Evolutionary conservation across 2,329 filamentous ascomycete species (phyloP).

Genomic region (Ophiostoma pallidulum): DNA sequence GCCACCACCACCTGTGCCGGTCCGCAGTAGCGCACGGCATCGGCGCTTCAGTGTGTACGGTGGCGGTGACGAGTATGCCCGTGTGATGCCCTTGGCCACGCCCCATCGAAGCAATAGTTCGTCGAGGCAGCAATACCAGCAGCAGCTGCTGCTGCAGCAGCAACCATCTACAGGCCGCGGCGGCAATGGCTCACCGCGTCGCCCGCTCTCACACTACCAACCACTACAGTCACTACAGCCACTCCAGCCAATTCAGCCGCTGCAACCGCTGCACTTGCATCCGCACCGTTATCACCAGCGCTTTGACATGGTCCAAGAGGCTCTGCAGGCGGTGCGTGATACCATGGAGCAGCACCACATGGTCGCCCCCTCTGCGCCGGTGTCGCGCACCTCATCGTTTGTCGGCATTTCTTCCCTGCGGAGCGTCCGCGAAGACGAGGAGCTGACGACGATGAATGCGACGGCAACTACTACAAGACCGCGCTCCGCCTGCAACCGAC

Average conservation of each 20-base stretch:
- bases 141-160: not conserved
- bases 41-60: constrained; percentile 17
- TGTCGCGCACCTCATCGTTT: constrained; percentile 10
- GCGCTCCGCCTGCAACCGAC: not conserved
- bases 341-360: constrained; percentile 5
- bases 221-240: no score
- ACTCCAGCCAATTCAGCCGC: no score
- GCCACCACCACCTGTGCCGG: constrained; percentile 4
- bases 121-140: not conserved
- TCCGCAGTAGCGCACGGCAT: constrained; percentile 6
- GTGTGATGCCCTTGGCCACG: not conserved
- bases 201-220: no score
- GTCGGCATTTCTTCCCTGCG: constrained; percentile 5
- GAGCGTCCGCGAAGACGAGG: constrained; percentile 11
- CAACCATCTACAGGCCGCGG: no score
- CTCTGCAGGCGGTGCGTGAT: constrained; percentile 7
- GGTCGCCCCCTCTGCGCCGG: not conserved
- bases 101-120: not conserved
- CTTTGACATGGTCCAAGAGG: constrained; percentile 12
- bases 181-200: no score
- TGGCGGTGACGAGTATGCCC: constrained; percentile 13
- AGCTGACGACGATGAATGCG: not conserved
- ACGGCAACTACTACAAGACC: not conserved
- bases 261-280: no score
- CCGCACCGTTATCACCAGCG: no score